Evolutionary conservation across 331 rosid species (phyloP).

Genomic region (Acacia pycnantha): DNA sequence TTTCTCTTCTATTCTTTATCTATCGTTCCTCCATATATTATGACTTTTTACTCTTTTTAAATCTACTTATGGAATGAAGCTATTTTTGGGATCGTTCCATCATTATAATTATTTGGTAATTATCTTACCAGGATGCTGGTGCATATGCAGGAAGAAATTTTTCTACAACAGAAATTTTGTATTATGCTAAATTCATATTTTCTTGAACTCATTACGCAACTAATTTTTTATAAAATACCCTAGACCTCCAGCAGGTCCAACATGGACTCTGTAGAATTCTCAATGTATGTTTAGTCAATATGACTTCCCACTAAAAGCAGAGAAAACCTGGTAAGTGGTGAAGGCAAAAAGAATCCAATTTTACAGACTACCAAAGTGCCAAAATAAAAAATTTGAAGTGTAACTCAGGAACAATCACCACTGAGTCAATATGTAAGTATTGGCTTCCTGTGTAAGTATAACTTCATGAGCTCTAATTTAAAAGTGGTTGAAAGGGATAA

Average conservation of each 20-base stretch:
- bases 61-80: neutral
- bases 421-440: neutral
- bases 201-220: neutral
- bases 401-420: neutral
- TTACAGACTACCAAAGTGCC: constrained; percentile 1
- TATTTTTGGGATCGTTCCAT: neutral
- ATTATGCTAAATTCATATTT: neutral
- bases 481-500: constrained; percentile 6
- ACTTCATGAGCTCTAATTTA: constrained; percentile 6
- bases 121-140: neutral
- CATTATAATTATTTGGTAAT: neutral
- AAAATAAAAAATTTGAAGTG: neutral
- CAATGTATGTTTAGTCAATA: neutral
- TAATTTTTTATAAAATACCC: neutral
- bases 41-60: no score
- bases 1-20: neutral
- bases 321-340: neutral
- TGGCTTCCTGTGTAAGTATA: neutral
- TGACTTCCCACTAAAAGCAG: neutral
- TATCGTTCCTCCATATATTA: neutral
- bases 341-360: neutral
- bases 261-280: neutral
- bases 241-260: neutral
- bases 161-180: neutral
- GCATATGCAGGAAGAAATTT: neutral